Conservation (phyloP, 106 monocot species). For the Apostasia shenzhenica region DNA sequence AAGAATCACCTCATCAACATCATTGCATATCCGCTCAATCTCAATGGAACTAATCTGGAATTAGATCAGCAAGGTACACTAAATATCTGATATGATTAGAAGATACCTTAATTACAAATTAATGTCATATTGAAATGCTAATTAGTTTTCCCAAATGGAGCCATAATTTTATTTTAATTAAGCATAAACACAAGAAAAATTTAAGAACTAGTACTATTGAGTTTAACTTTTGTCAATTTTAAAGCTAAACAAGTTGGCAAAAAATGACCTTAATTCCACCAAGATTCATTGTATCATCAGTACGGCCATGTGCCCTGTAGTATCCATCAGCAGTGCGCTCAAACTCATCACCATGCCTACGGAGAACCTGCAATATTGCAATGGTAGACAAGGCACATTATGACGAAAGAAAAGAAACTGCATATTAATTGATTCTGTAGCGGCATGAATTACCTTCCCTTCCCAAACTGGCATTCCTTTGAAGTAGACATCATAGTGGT, state of each 20-base stretch:
- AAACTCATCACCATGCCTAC: conserved; percentile 96
- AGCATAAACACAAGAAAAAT: too few relatives aligned
- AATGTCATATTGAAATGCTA: too few relatives aligned
- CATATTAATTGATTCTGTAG: not conserved
- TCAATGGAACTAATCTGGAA: conserved; percentile 84
- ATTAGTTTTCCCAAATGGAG: too few relatives aligned
- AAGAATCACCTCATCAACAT: conserved; percentile 49
- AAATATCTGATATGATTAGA: too few relatives aligned
- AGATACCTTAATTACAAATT: too few relatives aligned
- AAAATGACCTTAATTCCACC: conserved; percentile 86
- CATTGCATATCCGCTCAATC: conserved; percentile 82
- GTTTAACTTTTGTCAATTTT: too few relatives aligned
- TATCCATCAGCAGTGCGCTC: conserved; percentile 64
- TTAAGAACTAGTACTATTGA: too few relatives aligned
- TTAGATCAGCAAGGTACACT: not conserved
- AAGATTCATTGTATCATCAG: conserved; percentile 99
- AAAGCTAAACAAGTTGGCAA: too few relatives aligned
- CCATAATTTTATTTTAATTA: too few relatives aligned
- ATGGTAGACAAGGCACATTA: not conserved
- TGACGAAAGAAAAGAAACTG: not conserved
- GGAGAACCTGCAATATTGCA: conserved; percentile 41
- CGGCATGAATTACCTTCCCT: conserved; percentile 44
- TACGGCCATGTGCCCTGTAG: conserved; percentile 91
- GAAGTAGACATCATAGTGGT: conserved; percentile 82
- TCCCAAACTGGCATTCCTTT: conserved; percentile 79